Evolutionary conservation across 805 yeast genomes (phyloP).

Genomic region (Hanseniaspora vineae): DNA sequence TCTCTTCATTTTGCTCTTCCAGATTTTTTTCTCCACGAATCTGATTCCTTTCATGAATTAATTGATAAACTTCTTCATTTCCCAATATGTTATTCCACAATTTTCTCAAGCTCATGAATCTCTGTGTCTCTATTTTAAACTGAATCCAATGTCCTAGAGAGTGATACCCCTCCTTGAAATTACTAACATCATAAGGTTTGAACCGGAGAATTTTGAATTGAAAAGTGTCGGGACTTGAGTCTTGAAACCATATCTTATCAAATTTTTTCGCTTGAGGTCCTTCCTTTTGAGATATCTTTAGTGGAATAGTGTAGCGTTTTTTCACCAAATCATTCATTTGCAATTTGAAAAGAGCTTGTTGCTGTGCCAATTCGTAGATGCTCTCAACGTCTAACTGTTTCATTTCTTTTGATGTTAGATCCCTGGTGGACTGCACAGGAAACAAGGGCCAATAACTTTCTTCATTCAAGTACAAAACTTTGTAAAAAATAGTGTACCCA

Average conservation of each 20-base stretch:
- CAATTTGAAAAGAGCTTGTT: conserved; percentile 11
- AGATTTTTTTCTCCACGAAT: conserved; percentile 13
- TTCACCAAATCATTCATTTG: conserved; percentile 20
- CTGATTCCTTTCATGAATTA: conserved; percentile 7
- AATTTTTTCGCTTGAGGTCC: background rate
- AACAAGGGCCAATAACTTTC: conserved; percentile 17
- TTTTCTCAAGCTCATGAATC: conserved; percentile 8
- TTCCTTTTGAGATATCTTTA: conserved; percentile 7
- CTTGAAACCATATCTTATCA: conserved; percentile 21
- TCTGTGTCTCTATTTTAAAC: conserved; percentile 12
- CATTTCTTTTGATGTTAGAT: conserved; percentile 8
- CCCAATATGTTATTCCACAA: conserved; percentile 10
- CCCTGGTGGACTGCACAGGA: conserved; percentile 15
- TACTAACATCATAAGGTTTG: background rate
- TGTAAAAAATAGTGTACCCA: conserved; percentile 19
- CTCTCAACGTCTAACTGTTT: background rate
- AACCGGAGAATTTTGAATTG: background rate
- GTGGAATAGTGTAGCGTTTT: conserved; percentile 21
- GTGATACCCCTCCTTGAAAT: background rate
- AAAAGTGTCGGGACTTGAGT: conserved; percentile 12
- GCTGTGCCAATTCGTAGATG: background rate
- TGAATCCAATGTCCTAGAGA: background rate
- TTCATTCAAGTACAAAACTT: conserved; percentile 14
- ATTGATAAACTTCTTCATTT: conserved; percentile 14
- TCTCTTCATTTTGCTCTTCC: conserved; percentile 19